These are phyloP conservation scores for Scheffersomyces parashehatae DNA, from an alignment of 1,139 yeast genomes.

Conservation along the genomic window DNA sequence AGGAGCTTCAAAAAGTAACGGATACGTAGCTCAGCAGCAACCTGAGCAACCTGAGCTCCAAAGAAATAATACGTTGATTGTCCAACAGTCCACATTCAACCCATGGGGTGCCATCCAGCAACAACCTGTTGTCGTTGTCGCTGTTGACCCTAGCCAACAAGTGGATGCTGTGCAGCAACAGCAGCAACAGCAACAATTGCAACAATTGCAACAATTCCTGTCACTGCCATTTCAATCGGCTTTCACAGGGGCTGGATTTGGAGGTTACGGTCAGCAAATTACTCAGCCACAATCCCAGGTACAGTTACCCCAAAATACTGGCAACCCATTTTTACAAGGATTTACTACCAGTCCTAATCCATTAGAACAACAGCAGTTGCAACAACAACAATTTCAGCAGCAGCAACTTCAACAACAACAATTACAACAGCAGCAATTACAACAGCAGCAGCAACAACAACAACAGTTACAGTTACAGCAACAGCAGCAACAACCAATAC, in stretches of 20 bases:
- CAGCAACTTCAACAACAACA: constrained; percentile 7
- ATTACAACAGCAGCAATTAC: constrained; percentile 7
- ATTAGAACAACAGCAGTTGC: constrained; percentile 21
- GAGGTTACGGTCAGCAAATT: constrained; percentile 8
- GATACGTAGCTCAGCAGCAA: constrained; percentile 4
- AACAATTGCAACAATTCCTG: not conserved
- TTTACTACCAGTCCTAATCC: constrained; percentile 43
- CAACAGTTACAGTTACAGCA: constrained; percentile 11
- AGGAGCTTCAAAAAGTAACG: not conserved
- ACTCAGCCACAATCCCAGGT: constrained; percentile 24
- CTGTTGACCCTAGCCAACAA: not conserved
- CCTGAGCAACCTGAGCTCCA: constrained; percentile 13
- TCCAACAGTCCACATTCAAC: constrained; percentile 45
- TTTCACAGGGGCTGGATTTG: not conserved
- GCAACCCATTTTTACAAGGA: constrained; percentile 43
- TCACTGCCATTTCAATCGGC: not conserved
- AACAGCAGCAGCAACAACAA: constrained; percentile 10
- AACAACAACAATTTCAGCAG: constrained; percentile 19
- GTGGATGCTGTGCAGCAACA: constrained; percentile 3
- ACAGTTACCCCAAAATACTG: constrained; percentile 28
- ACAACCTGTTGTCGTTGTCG: constrained; percentile 6
- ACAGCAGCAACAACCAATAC: constrained; percentile 11
- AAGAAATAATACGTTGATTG: constrained; percentile 33
- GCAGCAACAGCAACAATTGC: not conserved
- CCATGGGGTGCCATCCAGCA: constrained; percentile 39